Evolutionary conservation across 2,329 filamentous ascomycete species (phyloP).

Genomic region (Hymenoscyphus salicellus): DNA sequence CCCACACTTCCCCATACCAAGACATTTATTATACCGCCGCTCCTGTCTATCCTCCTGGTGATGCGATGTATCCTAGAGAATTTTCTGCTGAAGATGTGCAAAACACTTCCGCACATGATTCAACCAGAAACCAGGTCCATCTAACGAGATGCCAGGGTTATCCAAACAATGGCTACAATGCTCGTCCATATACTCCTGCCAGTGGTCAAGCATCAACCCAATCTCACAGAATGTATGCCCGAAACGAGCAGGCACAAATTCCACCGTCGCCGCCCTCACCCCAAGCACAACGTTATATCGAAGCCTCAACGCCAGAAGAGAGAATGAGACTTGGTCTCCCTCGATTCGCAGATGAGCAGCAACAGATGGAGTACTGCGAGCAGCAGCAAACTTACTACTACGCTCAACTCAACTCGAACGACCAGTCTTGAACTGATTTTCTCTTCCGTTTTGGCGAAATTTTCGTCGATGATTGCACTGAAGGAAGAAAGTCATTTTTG

Average conservation of each 20-base stretch:
- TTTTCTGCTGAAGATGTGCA: neutral
- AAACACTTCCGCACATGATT: neutral
- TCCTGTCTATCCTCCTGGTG: neutral
- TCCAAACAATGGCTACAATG: neutral
- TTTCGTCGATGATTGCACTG: neutral
- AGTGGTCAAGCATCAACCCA: neutral
- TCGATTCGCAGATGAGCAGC: neutral
- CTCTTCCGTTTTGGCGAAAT: neutral
- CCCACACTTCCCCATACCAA: neutral
- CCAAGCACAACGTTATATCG: conserved; percentile 1
- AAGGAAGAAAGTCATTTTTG: neutral
- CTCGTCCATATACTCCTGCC: neutral
- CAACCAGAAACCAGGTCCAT: neutral
- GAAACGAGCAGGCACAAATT: neutral
- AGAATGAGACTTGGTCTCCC: neutral
- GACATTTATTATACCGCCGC: neutral
- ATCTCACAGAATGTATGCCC: neutral
- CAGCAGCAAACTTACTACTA: neutral
- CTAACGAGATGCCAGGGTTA: neutral
- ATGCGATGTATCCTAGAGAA: neutral
- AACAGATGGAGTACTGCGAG: neutral
- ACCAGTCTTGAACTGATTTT: neutral
- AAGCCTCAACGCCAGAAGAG: neutral
- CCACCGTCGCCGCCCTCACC: neutral
- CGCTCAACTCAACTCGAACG: neutral